Percentiles rank a stretch among this genome's conserved stretches.
Conservation (phyloP, 148 eudicot genomes). For the Cornus kousa region DNA sequence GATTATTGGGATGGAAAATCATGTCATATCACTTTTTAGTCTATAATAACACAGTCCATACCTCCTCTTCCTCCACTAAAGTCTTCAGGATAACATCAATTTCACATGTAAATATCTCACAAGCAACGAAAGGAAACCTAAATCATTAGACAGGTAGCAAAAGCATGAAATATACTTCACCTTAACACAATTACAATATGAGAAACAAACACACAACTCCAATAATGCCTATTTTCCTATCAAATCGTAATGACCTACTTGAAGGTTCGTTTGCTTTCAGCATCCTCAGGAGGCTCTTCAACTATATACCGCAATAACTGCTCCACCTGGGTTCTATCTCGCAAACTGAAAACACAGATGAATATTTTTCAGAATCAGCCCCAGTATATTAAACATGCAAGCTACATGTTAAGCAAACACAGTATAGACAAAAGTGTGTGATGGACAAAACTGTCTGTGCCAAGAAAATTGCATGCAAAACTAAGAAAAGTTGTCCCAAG, state of each 20-base stretch:
- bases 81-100: conserved; percentile 96
- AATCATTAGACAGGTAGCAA: conserved; percentile 11
- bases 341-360: conserved; percentile 50
- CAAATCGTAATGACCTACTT: conserved; percentile 49
- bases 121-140: conserved; percentile 95
- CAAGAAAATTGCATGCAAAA: not conserved
- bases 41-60: conserved; percentile 14
- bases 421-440: not conserved
- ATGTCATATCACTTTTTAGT: not conserved
- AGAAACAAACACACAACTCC: not conserved
- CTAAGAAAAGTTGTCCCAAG: not conserved
- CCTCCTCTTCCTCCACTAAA: conserved; percentile 97
- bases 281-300: conserved; percentile 87
- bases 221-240: conserved; percentile 2
- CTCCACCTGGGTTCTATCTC: conserved; percentile 95
- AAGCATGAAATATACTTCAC: not conserved
- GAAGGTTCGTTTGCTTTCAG: conserved; percentile 82
- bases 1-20: conserved; percentile 2
- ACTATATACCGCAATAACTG: conserved; percentile 79
- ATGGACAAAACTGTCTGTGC: not conserved
- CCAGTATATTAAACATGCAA: not conserved
- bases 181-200: not conserved
- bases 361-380: conserved; percentile 6
- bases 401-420: not conserved
- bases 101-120: conserved; percentile 96